Evolutionary conservation across 176 grass and related monocot species (phyloP), one percentile per base, ranked within the genome.

Genomic region (Cocos nucifera): DNA sequence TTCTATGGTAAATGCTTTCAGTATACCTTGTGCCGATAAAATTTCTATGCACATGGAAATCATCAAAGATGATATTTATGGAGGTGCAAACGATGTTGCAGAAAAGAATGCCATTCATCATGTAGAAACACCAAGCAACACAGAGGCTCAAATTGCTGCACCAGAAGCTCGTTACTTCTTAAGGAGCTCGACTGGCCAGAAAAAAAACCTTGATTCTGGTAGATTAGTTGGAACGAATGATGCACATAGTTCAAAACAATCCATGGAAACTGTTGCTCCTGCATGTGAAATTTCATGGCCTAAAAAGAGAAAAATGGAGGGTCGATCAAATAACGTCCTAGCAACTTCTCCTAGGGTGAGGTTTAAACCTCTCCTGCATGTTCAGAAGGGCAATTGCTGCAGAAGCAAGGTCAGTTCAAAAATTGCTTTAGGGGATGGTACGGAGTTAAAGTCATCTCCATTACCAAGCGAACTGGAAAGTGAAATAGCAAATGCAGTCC

Each of bases 61-160:
- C 35, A 44, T 44, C 35, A 44, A 44, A 14, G 35, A 44, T 44
- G 35, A 44, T 44, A 44, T 44, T 12, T 12, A 3, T 44, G 35
- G 0, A 61, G n/a, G 17, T 65, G 26, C 57, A 49, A 71, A 81
- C 18, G 51, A 55, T 77, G 69, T 24, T 86, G 22, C 65, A 58
- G 61, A 66, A 78, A 61, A 58, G 56, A 66, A 66, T 74, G n/a
- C 25, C 39, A 66, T 63, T 57, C 52, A 62, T 78, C 35, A 44
- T 1, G 1, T 44, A 44, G 35, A 44, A 44, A 44, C 35, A 69
- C 66, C 77, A 54, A 53, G 57, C 27, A 49, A 7, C 27, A 24
- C 30, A 51, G 49, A 51, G 48, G 16, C 12, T 7, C 65, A 77
- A 4, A 56, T 15, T 73, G 67, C 53, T 27, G n/a, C 62, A 44